These are phyloP conservation scores for Paramyrothecium roridum DNA, from an alignment of 2,329 filamentous ascomycete genomes.

Conservation along the genomic window DNA sequence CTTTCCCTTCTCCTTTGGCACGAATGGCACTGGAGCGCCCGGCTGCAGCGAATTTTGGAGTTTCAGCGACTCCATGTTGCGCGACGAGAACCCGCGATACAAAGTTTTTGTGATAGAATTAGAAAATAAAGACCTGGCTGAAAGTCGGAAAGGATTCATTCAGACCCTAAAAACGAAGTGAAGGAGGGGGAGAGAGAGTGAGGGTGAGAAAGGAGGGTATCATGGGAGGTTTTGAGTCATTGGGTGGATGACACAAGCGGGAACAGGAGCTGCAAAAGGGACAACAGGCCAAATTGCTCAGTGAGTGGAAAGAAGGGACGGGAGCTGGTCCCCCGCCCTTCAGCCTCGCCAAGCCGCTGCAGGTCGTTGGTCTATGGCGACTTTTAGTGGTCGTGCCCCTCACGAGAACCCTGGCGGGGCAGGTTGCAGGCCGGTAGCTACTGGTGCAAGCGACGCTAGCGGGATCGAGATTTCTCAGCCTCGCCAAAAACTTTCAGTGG, in stretches of 20 bases:
- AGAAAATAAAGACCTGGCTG: conserved; percentile 4
- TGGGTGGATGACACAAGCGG: neutral
- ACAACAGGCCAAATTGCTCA: conserved; percentile 1
- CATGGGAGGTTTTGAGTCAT: conserved; percentile 4
- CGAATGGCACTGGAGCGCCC: conserved; percentile 69
- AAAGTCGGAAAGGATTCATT: conserved; percentile 32
- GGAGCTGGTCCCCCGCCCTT: neutral
- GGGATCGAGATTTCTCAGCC: conserved; percentile 10
- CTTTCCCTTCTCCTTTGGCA: conserved; percentile 67
- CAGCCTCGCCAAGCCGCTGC: neutral
- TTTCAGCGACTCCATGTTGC: conserved; percentile 57
- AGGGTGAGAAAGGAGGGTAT: conserved; percentile 13
- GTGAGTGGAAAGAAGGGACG: neutral
- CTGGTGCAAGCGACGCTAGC: no score
- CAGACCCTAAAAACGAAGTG: conserved; percentile 15
- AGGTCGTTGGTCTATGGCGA: no score
- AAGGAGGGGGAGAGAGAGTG: conserved; percentile 11
- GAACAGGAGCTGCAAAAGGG: neutral
- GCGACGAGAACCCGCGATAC: conserved; percentile 30
- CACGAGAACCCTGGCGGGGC: neutral
- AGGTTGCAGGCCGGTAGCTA: neutral
- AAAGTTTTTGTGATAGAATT: conserved; percentile 1
- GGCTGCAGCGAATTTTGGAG: conserved; percentile 78
- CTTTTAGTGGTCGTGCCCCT: neutral
- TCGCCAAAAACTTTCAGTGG: conserved; percentile 7